phyloP scores from a whole-genome alignment of 345 rosid species.

The Salix caprea region DNA sequence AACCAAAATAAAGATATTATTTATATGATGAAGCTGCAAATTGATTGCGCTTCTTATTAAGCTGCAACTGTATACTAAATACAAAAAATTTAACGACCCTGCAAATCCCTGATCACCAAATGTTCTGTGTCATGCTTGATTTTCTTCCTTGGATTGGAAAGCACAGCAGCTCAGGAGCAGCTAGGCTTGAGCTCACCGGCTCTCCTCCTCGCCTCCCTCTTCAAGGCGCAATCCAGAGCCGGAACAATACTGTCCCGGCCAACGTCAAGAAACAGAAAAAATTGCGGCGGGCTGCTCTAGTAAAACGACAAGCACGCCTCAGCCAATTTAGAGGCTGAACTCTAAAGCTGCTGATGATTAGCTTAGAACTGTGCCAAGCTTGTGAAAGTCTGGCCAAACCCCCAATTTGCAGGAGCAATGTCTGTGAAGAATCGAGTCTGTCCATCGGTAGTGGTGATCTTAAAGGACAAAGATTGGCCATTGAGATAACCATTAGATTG shows the following conservation, averaged over 20 bases:
- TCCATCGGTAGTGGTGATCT: conserved; percentile 69
- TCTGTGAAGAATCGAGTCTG: conserved; percentile 38
- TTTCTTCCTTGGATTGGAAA: neutral
- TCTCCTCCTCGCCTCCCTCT: neutral
- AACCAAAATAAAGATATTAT: neutral
- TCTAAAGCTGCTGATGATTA: neutral
- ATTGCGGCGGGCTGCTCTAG: conserved; percentile 20
- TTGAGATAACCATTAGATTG: conserved; percentile 80
- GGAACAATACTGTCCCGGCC: neutral
- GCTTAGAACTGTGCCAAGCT: conserved; percentile 9
- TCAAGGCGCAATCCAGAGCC: neutral
- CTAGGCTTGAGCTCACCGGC: neutral
- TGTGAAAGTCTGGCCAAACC: conserved; percentile 41
- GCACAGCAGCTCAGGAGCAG: neutral
- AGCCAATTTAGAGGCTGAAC: conserved; percentile 7
- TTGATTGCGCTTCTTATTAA: neutral
- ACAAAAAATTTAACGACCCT: neutral
- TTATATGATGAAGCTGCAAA: neutral
- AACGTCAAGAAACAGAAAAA: neutral
- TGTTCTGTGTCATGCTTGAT: neutral
- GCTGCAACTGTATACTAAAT: neutral
- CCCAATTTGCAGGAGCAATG: conserved; percentile 64
- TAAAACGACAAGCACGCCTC: conserved; percentile 24
- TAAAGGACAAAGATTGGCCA: conserved; percentile 75
- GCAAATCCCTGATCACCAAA: neutral